Evolutionary conservation across 2,329 filamentous ascomycete species (phyloP).

Genomic region (Ceratocystis albifundus): DNA sequence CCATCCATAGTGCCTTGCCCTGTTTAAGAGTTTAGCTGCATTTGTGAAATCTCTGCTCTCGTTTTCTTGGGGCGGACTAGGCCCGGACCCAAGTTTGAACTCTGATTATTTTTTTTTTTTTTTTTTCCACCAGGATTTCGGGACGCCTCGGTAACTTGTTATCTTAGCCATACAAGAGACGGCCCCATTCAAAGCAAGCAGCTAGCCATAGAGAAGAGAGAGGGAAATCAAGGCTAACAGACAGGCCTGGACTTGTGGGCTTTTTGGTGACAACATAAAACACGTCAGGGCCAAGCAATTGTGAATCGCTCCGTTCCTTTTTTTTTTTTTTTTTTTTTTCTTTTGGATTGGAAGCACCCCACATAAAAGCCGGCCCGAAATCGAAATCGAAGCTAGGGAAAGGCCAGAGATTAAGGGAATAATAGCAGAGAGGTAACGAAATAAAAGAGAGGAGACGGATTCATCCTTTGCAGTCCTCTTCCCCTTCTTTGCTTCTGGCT

Average conservation of each 20-base stretch:
- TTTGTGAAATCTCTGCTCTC: slow-evolving; percentile 5
- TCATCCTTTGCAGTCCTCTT: not conserved
- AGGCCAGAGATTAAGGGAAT: not conserved
- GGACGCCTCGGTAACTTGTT: slow-evolving; percentile 5
- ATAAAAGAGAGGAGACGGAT: not conserved
- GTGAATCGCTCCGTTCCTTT: not conserved
- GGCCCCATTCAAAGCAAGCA: not conserved
- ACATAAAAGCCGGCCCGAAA: slow-evolving; percentile 9
- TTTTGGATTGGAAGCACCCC: not conserved
- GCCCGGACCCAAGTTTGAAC: not conserved
- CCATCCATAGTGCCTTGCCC: not conserved
- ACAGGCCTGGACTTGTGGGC: not conserved
- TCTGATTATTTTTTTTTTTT: not conserved
- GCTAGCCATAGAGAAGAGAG: not conserved
- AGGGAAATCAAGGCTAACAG: not conserved
- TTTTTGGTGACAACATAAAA: slow-evolving; percentile 3
- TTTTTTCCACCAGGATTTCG: not conserved
- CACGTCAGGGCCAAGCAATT: not conserved
- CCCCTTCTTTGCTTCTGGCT: not conserved
- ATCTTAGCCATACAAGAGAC: not conserved
- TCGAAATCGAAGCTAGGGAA: slow-evolving; percentile 1
- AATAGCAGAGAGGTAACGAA: slow-evolving; percentile 1
- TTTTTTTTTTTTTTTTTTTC: not conserved
- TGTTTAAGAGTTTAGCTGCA: not conserved
- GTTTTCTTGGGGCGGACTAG: not conserved